These are phyloP conservation scores for Pseudocercospora fijiensis DNA, from an alignment of 2,329 filamentous ascomycete genomes.

Conservation along the genomic window DNA sequence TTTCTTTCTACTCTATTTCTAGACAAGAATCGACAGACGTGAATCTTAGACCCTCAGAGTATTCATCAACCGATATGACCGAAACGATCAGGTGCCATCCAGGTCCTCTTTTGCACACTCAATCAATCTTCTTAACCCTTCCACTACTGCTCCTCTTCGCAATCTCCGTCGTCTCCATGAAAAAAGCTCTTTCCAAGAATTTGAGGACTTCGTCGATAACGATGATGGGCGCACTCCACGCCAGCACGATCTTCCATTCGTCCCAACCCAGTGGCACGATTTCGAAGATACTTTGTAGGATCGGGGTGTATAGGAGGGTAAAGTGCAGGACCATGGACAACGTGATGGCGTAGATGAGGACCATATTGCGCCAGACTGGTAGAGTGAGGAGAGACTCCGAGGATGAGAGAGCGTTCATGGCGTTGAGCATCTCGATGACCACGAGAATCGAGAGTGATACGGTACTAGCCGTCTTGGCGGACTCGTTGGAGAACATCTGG, in stretches of 20 bases:
- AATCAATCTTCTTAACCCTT: conserved; percentile 28
- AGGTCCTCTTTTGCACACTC: background rate
- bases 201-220: conserved; percentile 87
- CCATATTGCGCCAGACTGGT: conserved; percentile 97
- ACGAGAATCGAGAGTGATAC: conserved; percentile 88
- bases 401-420: conserved; percentile 94
- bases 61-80: background rate
- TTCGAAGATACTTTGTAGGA: conserved; percentile 84
- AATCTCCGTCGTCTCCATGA: conserved; percentile 35
- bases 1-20: background rate
- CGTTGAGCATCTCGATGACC: conserved; percentile 99
- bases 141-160: conserved; percentile 7
- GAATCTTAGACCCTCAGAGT: background rate
- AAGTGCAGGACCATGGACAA: conserved; percentile 96
- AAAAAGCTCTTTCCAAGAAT: conserved; percentile 59
- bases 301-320: conserved; percentile 84
- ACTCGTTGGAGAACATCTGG: conserved; percentile 82
- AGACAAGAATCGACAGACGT: background rate
- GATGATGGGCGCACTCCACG: conserved; percentile 89
- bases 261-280: conserved; percentile 81
- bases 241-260: conserved; percentile 90
- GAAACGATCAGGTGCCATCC: background rate
- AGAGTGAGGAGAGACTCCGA: conserved; percentile 92
- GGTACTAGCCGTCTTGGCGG: conserved; percentile 86
- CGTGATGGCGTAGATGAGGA: conserved; percentile 90